Percentiles rank a stretch among this genome's conserved stretches.
phyloP scores from a whole-genome alignment of 176 grass and related monocot genomes.

The Panicum miliaceum region DNA sequence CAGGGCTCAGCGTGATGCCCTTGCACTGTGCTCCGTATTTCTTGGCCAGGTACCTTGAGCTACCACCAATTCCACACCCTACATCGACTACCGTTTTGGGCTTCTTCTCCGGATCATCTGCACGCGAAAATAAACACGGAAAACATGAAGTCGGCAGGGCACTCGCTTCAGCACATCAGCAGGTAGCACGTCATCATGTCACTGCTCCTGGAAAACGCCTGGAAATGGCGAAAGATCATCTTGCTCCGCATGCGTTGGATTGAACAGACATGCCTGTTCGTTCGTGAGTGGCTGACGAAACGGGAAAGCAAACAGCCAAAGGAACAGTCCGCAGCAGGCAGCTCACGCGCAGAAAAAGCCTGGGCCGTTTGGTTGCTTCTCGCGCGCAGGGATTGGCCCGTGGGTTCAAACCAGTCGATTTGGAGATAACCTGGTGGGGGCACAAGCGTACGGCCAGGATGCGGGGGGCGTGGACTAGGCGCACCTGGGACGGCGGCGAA shows the following conservation, averaged over 20 bases:
- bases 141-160: background rate
- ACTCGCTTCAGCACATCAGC: no score
- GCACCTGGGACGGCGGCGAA: slow-evolving; percentile 79
- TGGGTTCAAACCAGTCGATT: background rate
- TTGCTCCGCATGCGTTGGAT: no score
- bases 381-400: background rate
- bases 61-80: slow-evolving; percentile 91
- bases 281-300: background rate
- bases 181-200: background rate
- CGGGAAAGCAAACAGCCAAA: background rate
- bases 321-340: no score
- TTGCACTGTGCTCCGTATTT: slow-evolving; percentile 79
- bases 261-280: background rate
- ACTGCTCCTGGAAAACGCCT: background rate
- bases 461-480: background rate
- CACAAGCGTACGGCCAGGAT: background rate
- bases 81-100: slow-evolving; percentile 82
- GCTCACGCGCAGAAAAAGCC: background rate
- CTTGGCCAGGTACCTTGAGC: slow-evolving; percentile 87
- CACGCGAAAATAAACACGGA: background rate
- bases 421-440: background rate
- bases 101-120: slow-evolving; percentile 66
- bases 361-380: no score
- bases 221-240: background rate
- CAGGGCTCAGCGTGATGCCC: slow-evolving; percentile 88